Base-by-base conservation (phyloP, 192 early-diverging fungal genomes). In the Spizellomyces punctatus region DNA sequence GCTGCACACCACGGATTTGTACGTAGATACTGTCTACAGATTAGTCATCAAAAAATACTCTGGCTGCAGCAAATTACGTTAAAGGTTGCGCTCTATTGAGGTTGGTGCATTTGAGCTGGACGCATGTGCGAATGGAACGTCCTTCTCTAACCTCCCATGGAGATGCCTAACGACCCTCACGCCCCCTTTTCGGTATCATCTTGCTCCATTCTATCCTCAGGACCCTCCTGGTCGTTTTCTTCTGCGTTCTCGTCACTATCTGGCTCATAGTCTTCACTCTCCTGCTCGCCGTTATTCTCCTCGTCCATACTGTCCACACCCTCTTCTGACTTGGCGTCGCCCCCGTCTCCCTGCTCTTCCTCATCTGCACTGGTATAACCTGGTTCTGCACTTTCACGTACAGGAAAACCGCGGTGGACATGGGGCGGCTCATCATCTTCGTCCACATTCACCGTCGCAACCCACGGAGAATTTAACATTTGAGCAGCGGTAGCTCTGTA, bases 391-490 rank as follows among this genome's bases (percentile, higher is more conserved):
- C 42, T 42, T 68, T 55, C 55, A 41, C 62, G 62, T n/a, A 67
- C 58, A n/a, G 66, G 73, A 47, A 79, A 71, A 6, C 73, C 78
- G 43, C 63, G 55, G 47, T 76, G 69, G 14, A 70, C 62, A n/a
- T 75, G 67, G 12, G 69, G 66, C 6, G 69, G 73, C 54, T 48
- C 48, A 17, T 42, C 57, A 46, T 19, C 48, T 21, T 77, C 75
- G 52, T 66, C 64, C n/a, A 79, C 66, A 22, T 72, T 66, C 27
- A 79, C 71, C 66, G 74, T 71, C 16, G 58, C 36, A 41, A 83
- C 57, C 79, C 79, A 81, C n/a, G 82, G 70, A 45, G 76, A 68
- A 47, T 65, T 27, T 43, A 83, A 69, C 79, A 81, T 79, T 17
- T 82, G 73, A 6, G 73, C 66, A 12, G 81, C 77, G n/a, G 81